Conservation (phyloP, 2,329 filamentous ascomycete genomes). For the Sphaerulina vaccinii region DNA sequence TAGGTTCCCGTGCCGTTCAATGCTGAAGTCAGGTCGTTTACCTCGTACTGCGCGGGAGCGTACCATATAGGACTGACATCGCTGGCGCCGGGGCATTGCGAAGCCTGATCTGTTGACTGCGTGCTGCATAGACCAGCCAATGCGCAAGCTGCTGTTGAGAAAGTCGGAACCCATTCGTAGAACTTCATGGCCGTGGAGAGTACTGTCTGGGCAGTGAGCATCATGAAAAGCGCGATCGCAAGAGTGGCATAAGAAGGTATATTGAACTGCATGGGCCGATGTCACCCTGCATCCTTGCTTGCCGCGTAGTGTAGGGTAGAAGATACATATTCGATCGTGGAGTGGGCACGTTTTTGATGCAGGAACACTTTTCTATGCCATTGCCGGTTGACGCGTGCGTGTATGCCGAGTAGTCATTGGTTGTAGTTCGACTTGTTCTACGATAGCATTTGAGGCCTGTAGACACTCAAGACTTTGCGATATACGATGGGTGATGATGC, state of each 20-base stretch:
- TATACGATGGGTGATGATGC: too few species aligned
- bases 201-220: conserved; percentile 30
- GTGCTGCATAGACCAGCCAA: conserved; percentile 3
- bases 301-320: background rate
- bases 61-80: conserved; percentile 55
- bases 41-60: conserved; percentile 52
- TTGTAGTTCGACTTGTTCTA: background rate
- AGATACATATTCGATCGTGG: background rate
- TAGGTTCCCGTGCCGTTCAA: conserved; percentile 63
- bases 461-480: too few species aligned
- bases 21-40: conserved; percentile 62
- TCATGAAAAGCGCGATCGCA: conserved; percentile 26
- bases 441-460: too few species aligned
- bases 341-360: background rate
- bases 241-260: conserved; percentile 28
- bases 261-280: conserved; percentile 17
- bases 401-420: conserved; percentile 6
- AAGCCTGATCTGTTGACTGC: background rate
- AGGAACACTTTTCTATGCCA: background rate
- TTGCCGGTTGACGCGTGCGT: background rate
- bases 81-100: conserved; percentile 14
- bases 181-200: conserved; percentile 35
- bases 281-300: conserved; percentile 4
- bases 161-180: conserved; percentile 21
- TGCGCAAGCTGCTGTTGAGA: conserved; percentile 23